Conservation (phyloP, 345 rosid species). For the Pugionium cornutum region DNA sequence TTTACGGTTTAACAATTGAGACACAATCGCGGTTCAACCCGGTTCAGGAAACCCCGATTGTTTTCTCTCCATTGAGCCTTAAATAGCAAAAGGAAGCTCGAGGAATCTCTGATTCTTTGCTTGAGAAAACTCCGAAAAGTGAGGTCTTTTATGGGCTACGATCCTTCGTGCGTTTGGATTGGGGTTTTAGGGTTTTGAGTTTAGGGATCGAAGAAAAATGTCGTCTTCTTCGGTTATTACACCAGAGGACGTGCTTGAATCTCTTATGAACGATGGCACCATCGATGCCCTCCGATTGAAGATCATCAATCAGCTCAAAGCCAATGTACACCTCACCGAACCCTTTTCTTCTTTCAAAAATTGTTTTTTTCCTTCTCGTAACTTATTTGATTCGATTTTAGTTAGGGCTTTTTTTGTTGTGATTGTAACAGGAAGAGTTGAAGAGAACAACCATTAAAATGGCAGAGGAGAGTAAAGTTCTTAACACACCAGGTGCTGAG, state of each 20-base stretch:
- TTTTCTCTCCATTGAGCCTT: too few species aligned
- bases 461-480: constrained; percentile 89
- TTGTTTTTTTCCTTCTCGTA: too few species aligned
- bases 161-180: background rate
- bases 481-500: constrained; percentile 87
- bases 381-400: too few species aligned
- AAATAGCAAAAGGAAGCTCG: too few species aligned
- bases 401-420: background rate
- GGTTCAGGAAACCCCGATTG: too few species aligned
- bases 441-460: constrained; percentile 76
- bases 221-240: constrained; percentile 71
- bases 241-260: constrained; percentile 84
- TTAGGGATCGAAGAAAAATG: constrained; percentile 30
- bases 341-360: too few species aligned
- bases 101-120: too few species aligned
- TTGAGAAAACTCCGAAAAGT: background rate
- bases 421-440: constrained; percentile 60
- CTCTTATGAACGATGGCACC: constrained; percentile 87
- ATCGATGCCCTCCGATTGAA: constrained; percentile 78
- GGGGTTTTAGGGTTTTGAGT: constrained; percentile 3
- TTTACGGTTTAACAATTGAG: too few species aligned
- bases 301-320: constrained; percentile 88
- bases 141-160: background rate
- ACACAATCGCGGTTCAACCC: too few species aligned
- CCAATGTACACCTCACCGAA: constrained; percentile 50